phyloP scores from a whole-genome alignment of 179 eudicot genomes.

The Spinacia oleracea region DNA sequence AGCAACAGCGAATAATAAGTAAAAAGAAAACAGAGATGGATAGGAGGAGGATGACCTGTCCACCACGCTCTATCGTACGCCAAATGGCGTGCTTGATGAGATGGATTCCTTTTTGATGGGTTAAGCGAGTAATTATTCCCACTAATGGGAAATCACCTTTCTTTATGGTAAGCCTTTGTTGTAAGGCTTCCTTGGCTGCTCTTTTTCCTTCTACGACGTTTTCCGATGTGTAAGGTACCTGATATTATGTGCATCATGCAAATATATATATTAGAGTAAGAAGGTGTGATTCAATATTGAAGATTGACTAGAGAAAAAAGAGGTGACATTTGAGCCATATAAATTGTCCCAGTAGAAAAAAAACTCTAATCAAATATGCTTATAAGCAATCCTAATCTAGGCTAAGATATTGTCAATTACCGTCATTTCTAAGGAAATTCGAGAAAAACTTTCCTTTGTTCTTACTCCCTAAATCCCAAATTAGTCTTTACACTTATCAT shows the following conservation, averaged over 20 bases:
- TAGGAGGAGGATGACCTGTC: slow-evolving; percentile 65
- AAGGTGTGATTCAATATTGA: not conserved
- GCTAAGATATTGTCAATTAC: not conserved
- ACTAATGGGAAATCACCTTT: slow-evolving; percentile 71
- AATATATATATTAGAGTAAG: not conserved
- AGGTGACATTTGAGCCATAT: not conserved
- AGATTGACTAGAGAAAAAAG: not conserved
- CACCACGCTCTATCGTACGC: slow-evolving; percentile 86
- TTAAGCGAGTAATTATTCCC: slow-evolving; percentile 90
- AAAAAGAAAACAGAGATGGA: not conserved
- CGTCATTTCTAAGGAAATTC: not conserved
- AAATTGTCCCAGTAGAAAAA: not conserved
- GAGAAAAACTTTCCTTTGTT: too few species aligned
- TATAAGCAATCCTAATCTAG: not conserved
- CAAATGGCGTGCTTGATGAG: slow-evolving; percentile 96
- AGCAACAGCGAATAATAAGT: not conserved
- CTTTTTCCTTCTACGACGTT: slow-evolving; percentile 85
- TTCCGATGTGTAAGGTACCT: slow-evolving; percentile 83
- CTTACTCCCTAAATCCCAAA: too few species aligned
- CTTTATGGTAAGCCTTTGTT: slow-evolving; percentile 74
- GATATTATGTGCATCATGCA: slow-evolving; percentile 26
- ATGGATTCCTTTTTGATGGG: slow-evolving; percentile 98
- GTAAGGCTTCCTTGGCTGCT: slow-evolving; percentile 94
- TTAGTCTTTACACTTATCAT: too few species aligned
- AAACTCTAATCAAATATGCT: slow-evolving; percentile 10